Conservation (phyloP, 176 grass and related monocot species). For the Bothriochloa decipiens region DNA sequence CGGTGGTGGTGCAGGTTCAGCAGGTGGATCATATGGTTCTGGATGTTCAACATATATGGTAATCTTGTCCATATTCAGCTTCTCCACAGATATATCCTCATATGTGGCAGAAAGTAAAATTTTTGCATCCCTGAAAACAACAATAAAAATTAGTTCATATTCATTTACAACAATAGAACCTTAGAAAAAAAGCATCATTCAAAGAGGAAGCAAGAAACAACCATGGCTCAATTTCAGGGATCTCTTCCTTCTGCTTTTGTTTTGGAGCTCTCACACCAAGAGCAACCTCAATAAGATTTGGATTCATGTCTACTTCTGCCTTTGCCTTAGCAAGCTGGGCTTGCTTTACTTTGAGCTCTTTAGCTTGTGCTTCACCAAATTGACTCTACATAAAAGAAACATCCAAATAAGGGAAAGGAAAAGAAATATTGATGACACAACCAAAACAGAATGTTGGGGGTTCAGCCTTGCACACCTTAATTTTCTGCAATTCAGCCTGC, state of each 20-base stretch:
- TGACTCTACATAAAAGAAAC: constrained; percentile 60
- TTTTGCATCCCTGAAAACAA: constrained; percentile 76
- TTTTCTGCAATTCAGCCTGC: constrained; percentile 88
- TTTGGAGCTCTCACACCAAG: constrained; percentile 61
- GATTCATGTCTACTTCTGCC: constrained; percentile 82
- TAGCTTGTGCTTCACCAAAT: constrained; percentile 99
- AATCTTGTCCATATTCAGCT: constrained; percentile 85
- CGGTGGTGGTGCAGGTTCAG: constrained; percentile 77
- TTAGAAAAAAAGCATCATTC: neutral
- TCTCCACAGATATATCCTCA: constrained; percentile 60
- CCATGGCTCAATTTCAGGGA: constrained; percentile 98
- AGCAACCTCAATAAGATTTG: constrained; percentile 91
- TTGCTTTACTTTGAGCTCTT: constrained; percentile 89
- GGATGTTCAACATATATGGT: constrained; percentile 94
- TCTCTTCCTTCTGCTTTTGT: constrained; percentile 84
- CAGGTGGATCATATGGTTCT: constrained; percentile 83
- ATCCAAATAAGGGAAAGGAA: constrained; percentile 26
- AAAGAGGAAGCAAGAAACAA: constrained; percentile 56
- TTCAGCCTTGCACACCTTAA: constrained; percentile 57
- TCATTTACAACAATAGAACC: neutral
- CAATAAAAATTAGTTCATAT: constrained; percentile 12
- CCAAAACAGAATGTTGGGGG: constrained; percentile 18
- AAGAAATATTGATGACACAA: constrained; percentile 14
- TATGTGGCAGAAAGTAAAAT: constrained; percentile 63
- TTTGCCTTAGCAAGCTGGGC: constrained; percentile 94